These are phyloP conservation scores for Diutina siamensis DNA, from an alignment of 1,139 yeast species.

Conservation along the genomic window DNA sequence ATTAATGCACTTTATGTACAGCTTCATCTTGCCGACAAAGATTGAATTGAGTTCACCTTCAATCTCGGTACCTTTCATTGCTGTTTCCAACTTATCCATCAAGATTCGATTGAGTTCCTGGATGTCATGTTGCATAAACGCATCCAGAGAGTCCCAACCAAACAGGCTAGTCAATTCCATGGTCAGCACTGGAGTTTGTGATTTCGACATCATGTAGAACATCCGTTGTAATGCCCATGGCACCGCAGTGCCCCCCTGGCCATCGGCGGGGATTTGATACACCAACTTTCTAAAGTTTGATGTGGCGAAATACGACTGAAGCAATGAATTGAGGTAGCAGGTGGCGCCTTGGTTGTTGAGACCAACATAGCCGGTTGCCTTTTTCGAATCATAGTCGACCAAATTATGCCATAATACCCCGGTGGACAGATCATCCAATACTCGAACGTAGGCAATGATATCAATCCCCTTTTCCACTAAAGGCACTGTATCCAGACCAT, in stretches of 20 bases:
- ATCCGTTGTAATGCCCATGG: conserved; percentile 81
- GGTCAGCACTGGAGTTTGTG: conserved; percentile 72
- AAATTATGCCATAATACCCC: conserved; percentile 93
- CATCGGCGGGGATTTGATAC: conserved; percentile 72
- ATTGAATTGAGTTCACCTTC: conserved; percentile 72
- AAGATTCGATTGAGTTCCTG: conserved; percentile 91
- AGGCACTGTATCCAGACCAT: conserved; percentile 45
- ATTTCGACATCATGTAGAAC: conserved; percentile 66
- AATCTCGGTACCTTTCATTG: conserved; percentile 82
- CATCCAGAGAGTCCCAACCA: conserved; percentile 96
- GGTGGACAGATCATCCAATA: conserved; percentile 75
- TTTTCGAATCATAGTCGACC: conserved; percentile 74
- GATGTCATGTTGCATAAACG: conserved; percentile 96
- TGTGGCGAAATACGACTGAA: conserved; percentile 86
- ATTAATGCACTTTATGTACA: conserved; percentile 83
- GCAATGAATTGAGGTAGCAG: conserved; percentile 81
- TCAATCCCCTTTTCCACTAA: conserved; percentile 43
- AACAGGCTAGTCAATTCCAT: conserved; percentile 79
- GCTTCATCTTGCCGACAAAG: conserved; percentile 95
- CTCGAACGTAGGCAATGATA: conserved; percentile 37
- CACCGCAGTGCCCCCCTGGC: conserved; percentile 31
- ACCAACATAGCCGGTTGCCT: conserved; percentile 84
- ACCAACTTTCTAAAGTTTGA: conserved; percentile 74
- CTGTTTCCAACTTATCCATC: conserved; percentile 87
- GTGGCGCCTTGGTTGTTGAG: conserved; percentile 96